Evolutionary conservation across 805 yeast species (phyloP), one percentile per base, ranked within the genome.

Genomic region (Sugiyamaella smithiae): DNA sequence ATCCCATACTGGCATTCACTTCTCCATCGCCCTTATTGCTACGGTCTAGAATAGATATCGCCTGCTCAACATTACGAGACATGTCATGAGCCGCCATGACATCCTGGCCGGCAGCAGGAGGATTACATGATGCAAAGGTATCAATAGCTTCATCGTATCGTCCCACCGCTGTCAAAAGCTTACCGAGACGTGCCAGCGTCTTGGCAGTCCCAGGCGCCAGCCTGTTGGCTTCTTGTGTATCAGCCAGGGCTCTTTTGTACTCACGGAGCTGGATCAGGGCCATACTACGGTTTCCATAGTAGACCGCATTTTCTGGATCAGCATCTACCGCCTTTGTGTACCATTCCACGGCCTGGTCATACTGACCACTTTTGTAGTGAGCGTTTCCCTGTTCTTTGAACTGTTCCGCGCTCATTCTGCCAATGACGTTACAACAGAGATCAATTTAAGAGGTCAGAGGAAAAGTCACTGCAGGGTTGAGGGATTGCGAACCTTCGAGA

Each of bases 281-380:
- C 60, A 71, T 68, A 11, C 65, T 51, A 28, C 75, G 55, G 57
- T 71, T 71, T 9, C 73, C 72, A 32, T 61, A 62, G 47, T 66
- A 64, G 7, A 62, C 58, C 2, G 72, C 61, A 46, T 62, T 64
- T 25, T 49, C 49, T n/a, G 71, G 68, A 41, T 64, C 73, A n/a
- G 55, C 48, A 28, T 57, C 58, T 8, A 71, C 49, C 11, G 75
- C 75, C 53, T 59, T 59, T 2, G 68, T 37, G 54, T 69, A 68
- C 26, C 54, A 53, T 7, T 53, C 57, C 6, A 59, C 52, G 7
- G 72, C 72, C 4, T 47, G 60, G 5, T 35, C 29, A 48, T 64
- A 71, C 51, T 64, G 51, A 42, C 67, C 68, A 17, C 56, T 49
- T 51, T 68, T 67, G 60, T 67, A 71, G 37, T 61, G 57, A 24